phyloP scores from a whole-genome alignment of 805 yeast species.

The Schwanniomyces pseudopolymorphus region DNA sequence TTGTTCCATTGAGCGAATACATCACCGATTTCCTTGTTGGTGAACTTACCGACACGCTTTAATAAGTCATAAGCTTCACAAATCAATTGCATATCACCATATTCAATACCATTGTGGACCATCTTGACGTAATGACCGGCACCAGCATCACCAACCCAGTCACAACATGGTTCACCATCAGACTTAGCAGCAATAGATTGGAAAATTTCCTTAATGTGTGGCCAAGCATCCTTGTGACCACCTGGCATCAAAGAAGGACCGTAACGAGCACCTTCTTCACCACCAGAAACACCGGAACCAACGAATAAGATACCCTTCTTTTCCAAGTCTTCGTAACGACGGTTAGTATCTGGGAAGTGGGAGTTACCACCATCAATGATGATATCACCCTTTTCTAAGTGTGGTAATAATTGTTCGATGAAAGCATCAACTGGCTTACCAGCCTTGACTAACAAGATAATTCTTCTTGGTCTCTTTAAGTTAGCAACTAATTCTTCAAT shows the following conservation, averaged over 20 bases:
- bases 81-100: slow-evolving; percentile 99
- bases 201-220: slow-evolving; percentile 94
- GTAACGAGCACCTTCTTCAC: slow-evolving; percentile 99
- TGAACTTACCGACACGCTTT: slow-evolving; percentile 90
- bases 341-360: slow-evolving; percentile 97
- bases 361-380: slow-evolving; percentile 99
- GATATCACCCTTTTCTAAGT: slow-evolving; percentile 94
- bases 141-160: slow-evolving; percentile 99
- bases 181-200: slow-evolving; percentile 94
- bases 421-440: slow-evolving; percentile 93
- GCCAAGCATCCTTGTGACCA: slow-evolving; percentile 98
- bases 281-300: slow-evolving; percentile 99
- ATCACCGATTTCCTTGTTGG: slow-evolving; percentile 89
- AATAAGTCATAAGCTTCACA: slow-evolving; percentile 96
- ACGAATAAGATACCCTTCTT: slow-evolving; percentile 86
- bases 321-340: slow-evolving; percentile 86
- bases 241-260: slow-evolving; percentile 99
- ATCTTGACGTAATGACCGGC: slow-evolving; percentile 98
- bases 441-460: slow-evolving; percentile 92
- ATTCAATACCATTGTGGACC: slow-evolving; percentile 99
- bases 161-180: slow-evolving; percentile 99
- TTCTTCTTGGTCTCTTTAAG: slow-evolving; percentile 96
- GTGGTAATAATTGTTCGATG: slow-evolving; percentile 84
- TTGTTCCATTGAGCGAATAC: slow-evolving; percentile 93
- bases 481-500: slow-evolving; percentile 82